A percentile compares a stretch with the other conserved stretches of the same genome.
Evolutionary conservation across 441 rosid species (phyloP).

Genomic region (Euphorbia celastroides): DNA sequence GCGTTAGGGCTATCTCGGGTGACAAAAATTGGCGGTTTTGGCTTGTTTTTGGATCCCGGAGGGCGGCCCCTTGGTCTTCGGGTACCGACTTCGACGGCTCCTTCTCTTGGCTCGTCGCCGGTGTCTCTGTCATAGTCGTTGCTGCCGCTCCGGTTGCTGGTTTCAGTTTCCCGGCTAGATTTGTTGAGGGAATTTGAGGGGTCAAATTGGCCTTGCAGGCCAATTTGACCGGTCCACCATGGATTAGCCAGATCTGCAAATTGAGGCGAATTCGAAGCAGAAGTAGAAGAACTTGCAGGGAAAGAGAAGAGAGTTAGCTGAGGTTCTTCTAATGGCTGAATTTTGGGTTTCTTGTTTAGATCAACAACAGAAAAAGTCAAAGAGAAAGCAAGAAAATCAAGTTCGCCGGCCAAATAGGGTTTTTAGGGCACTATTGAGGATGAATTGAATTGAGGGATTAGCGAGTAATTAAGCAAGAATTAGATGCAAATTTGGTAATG

Average conservation of each 20-base stretch:
- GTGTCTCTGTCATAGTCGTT: constrained; percentile 42
- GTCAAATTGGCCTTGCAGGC: constrained; percentile 52
- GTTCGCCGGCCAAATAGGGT: constrained; percentile 13
- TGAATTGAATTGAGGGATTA: neutral
- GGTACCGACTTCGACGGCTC: constrained; percentile 60
- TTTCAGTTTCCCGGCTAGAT: constrained; percentile 25
- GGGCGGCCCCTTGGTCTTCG: constrained; percentile 86
- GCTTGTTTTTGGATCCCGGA: constrained; percentile 85
- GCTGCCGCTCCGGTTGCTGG: constrained; percentile 14
- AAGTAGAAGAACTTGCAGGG: neutral
- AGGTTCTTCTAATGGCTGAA: neutral
- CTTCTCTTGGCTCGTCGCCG: constrained; percentile 67
- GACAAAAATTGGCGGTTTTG: constrained; percentile 73
- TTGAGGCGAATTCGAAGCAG: neutral
- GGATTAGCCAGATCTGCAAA: constrained; percentile 63
- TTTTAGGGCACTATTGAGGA: constrained; percentile 8
- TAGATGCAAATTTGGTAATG: constrained; percentile 26
- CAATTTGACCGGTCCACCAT: constrained; percentile 78
- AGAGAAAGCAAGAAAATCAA: neutral
- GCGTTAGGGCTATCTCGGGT: constrained; percentile 85
- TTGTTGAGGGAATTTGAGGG: constrained; percentile 39
- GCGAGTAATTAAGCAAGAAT: constrained; percentile 27
- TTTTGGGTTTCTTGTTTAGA: constrained; percentile 11
- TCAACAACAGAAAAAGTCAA: constrained; percentile 27
- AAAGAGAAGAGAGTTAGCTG: constrained; percentile 3